A percentile compares a stretch with the other conserved stretches of the same genome.
Conservation (phyloP, 2,329 filamentous ascomycete genomes). For the Verticillium dahliae region DNA sequence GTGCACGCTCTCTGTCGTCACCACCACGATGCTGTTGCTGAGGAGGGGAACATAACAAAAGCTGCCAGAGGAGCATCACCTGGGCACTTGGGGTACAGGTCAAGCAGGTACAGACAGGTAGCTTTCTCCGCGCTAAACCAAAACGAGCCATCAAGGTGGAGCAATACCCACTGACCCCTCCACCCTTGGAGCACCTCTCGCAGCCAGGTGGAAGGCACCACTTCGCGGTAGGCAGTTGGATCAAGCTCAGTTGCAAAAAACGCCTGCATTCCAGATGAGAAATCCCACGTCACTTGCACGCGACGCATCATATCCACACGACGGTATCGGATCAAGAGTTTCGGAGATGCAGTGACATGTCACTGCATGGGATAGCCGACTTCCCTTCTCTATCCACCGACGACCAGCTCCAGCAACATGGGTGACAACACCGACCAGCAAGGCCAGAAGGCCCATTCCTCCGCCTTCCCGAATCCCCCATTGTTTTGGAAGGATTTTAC, state of each 20-base stretch:
- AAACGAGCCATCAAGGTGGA: not conserved
- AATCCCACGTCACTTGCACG: not conserved
- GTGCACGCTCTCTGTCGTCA: no score
- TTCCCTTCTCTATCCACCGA: not conserved
- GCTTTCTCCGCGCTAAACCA: not conserved
- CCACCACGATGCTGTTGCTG: not conserved
- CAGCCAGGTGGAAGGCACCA: no score
- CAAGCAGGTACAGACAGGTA: not conserved
- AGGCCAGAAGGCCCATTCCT: slow-evolving; percentile 39
- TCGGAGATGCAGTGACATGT: not conserved
- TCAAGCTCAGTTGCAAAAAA: not conserved
- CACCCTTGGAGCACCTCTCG: not conserved
- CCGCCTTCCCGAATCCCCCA: slow-evolving; percentile 79
- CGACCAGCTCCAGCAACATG: slow-evolving; percentile 35
- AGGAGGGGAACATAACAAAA: not conserved
- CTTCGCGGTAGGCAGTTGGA: not conserved
- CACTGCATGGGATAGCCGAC: not conserved
- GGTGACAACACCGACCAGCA: slow-evolving; percentile 42
- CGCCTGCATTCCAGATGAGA: not conserved
- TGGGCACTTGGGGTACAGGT: not conserved
- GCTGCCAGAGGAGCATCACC: not conserved
- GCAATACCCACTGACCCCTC: not conserved
- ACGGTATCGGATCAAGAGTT: not conserved
- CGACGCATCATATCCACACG: not conserved
- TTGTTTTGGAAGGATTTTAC: slow-evolving; percentile 90